A percentile compares a stretch with the other conserved stretches of the same genome.
Conservation (phyloP, 805 yeast genomes). For the Ascoidea rubescens region DNA sequence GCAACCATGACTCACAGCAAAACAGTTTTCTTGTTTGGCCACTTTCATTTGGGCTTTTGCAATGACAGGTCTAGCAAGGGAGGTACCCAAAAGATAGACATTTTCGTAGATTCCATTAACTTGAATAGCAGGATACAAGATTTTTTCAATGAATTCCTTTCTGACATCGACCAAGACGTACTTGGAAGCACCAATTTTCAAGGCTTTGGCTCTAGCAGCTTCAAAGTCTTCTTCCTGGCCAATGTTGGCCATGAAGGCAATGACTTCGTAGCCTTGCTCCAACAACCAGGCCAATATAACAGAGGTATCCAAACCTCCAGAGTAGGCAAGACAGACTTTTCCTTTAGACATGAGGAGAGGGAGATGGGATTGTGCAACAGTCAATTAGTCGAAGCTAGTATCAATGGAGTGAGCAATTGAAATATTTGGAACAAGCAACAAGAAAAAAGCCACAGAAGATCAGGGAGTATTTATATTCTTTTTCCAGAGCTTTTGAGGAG, state of each 20-base stretch:
- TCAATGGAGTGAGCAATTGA: neutral
- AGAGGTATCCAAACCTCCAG: constrained; percentile 98
- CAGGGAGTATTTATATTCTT: too few relatives aligned
- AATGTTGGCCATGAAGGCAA: constrained; percentile 95
- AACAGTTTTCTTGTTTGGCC: constrained; percentile 95
- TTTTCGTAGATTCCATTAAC: constrained; percentile 96
- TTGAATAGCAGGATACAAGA: constrained; percentile 91
- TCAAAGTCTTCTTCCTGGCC: constrained; percentile 99
- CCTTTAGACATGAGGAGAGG: constrained; percentile 70
- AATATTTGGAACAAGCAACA: neutral
- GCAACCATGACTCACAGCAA: constrained; percentile 98
- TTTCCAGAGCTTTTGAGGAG: too few relatives aligned
- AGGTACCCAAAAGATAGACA: constrained; percentile 91
- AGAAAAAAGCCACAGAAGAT: neutral
- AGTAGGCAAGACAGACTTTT: constrained; percentile 97
- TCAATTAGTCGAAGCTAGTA: constrained; percentile 2
- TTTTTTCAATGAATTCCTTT: constrained; percentile 85
- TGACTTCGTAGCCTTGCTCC: constrained; percentile 95
- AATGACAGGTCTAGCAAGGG: constrained; percentile 97
- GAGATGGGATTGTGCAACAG: neutral
- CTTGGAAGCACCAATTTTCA: constrained; percentile 94
- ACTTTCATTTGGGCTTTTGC: constrained; percentile 97
- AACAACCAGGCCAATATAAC: constrained; percentile 95
- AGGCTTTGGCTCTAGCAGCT: constrained; percentile 92
- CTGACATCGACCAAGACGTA: constrained; percentile 91